These are phyloP conservation scores for Nyctanthes arbortristis DNA, from an alignment of 257 asterid species.

Conservation along the genomic window DNA sequence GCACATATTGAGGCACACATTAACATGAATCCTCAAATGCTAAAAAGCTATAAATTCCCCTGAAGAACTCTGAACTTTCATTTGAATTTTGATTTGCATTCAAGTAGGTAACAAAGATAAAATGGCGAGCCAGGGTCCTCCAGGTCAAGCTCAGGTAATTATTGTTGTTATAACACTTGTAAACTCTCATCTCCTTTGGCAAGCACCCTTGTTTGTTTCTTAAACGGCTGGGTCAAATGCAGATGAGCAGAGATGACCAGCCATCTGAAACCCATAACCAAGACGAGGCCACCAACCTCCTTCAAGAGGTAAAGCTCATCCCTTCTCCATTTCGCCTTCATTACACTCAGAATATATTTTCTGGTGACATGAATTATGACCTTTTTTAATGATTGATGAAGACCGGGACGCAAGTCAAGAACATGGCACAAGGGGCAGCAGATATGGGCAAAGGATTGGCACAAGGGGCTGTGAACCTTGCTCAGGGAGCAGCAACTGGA, in stretches of 20 bases:
- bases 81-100: neutral
- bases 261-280: constrained; percentile 36
- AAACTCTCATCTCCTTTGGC: neutral
- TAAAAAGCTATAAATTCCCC: constrained; percentile 27
- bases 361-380: neutral
- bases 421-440: constrained; percentile 62
- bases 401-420: constrained; percentile 48
- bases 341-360: too few species aligned
- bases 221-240: too few species aligned
- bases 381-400: constrained; percentile 6
- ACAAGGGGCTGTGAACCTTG: constrained; percentile 47
- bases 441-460: constrained; percentile 50
- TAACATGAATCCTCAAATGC: neutral
- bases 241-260: constrained; percentile 56
- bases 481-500: constrained; percentile 50
- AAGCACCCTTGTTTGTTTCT: too few species aligned
- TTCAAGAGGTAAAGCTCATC: constrained; percentile 54
- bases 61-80: neutral
- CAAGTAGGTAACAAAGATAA: constrained; percentile 2
- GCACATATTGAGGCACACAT: constrained; percentile 36
- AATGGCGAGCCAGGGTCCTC: constrained; percentile 57
- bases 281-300: constrained; percentile 38
- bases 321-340: constrained; percentile 6
- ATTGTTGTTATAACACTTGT: neutral
- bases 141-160: constrained; percentile 68